Percentiles rank a stretch among this genome's conserved stretches.
Conservation (phyloP, 306 rosid species). For the Ziziphus jujuba region DNA sequence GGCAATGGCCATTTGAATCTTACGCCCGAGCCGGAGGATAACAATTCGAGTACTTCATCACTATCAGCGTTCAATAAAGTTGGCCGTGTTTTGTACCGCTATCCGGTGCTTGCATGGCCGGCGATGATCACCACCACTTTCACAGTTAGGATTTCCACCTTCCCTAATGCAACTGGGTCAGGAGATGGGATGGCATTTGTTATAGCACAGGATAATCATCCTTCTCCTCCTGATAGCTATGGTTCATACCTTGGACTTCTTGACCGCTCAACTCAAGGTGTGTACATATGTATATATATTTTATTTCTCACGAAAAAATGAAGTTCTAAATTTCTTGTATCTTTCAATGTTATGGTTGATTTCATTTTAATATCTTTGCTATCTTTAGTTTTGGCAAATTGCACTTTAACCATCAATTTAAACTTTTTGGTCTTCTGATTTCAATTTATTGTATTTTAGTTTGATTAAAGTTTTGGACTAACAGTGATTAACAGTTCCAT, state of each 20-base stretch:
- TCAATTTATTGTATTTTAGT: no score
- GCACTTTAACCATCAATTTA: no score
- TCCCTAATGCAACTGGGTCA: constrained; percentile 29
- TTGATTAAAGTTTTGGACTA: no score
- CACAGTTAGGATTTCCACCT: constrained; percentile 49
- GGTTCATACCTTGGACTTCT: constrained; percentile 58
- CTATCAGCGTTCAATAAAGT: constrained; percentile 23
- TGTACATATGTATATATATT: not conserved
- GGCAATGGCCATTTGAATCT: constrained; percentile 44
- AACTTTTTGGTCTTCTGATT: no score
- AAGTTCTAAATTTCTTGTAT: no score
- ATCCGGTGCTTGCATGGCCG: constrained; percentile 50
- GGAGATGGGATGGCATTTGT: constrained; percentile 64
- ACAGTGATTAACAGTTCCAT: no score
- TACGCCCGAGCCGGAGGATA: constrained; percentile 43
- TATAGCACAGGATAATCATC: constrained; percentile 44
- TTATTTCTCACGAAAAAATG: not conserved
- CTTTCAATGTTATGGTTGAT: no score
- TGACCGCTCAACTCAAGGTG: constrained; percentile 50
- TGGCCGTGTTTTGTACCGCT: constrained; percentile 48
- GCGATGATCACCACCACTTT: constrained; percentile 52
- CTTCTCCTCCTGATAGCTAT: constrained; percentile 50
- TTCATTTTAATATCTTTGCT: no score
- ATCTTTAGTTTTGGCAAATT: no score
- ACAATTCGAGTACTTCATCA: constrained; percentile 19